Evolutionary conservation across 257 asterid genomes (phyloP), one percentile per base, ranked within the genome.

Genomic region (Lavandula angustifolia): DNA sequence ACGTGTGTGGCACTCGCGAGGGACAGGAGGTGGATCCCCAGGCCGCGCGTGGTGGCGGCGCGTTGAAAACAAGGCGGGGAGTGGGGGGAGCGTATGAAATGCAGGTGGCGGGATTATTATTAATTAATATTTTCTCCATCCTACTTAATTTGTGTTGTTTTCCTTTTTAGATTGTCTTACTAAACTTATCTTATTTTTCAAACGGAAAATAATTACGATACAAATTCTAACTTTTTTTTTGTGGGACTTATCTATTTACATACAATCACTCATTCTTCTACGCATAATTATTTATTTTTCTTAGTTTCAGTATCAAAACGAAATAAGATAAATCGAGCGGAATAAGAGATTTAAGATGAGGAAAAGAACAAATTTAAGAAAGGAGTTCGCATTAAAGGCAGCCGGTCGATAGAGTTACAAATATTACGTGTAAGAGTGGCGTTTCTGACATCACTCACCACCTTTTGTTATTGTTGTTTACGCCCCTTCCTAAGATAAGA

Each of bases 31-130:
- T 10, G 53, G 74, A 60, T 69, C 68, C 69, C 69, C 10, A 69
- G 55, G 69, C 11, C 42, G 75, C 69, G 70, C 65, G 76, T 60
- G 74, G 58, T 2, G 75, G 64, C 65, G 75, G 75, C 75, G 70
- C 69, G 70, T 71, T 71, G 71, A 71, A 54, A 63, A 63, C 70
- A 54, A 71, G 67, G n/a, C n/a, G n/a, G n/a, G n/a, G n/a, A n/a
- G n/a, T n/a, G n/a, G n/a, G 70, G 29, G 27, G 48, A 13, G 6
- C 0, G 9, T 9, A 12, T 2, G 18, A 4, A 34, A 35, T 35
- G 12, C 33, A 9, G 43, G 41, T 61, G 54, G 54, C 1, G 27
- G 12, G 12, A 13, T 22, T 2, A 22, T 22, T 22, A 22, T 0
- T 22, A 22, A n/a, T n/a, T n/a, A n/a, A n/a, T n/a, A n/a, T n/a